Conservation (phyloP, 768 basidiomycete species). For the Auricularia sp. region DNA sequence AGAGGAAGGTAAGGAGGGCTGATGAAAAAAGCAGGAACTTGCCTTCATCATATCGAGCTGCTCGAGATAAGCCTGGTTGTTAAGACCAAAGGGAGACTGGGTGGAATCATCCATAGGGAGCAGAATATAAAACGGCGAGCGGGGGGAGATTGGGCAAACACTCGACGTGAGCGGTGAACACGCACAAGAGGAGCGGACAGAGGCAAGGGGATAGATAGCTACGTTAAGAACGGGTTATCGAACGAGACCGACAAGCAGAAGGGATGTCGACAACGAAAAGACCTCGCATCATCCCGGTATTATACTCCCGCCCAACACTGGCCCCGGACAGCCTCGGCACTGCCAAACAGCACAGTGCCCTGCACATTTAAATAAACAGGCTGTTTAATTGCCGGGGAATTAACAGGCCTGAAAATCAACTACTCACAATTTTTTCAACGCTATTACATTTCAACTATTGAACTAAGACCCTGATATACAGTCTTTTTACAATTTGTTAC, state of each 20-base stretch:
- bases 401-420: too few relatives aligned
- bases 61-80: constrained; percentile 1
- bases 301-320: not conserved
- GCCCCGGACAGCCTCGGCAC: too few relatives aligned
- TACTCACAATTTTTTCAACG: too few relatives aligned
- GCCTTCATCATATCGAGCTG: constrained; percentile 91
- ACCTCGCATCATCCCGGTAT: not conserved
- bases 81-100: not conserved
- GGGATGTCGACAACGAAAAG: not conserved
- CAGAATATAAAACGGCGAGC: not conserved
- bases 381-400: too few relatives aligned
- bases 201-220: not conserved
- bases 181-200: not conserved
- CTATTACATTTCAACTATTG: too few relatives aligned
- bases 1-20: constrained; percentile 3
- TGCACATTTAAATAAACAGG: too few relatives aligned
- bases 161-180: not conserved
- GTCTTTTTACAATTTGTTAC: too few relatives aligned
- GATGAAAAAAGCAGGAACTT: not conserved
- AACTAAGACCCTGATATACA: too few relatives aligned
- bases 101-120: not conserved
- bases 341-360: too few relatives aligned
- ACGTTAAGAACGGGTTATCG: not conserved
- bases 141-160: not conserved
- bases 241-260: not conserved